Evolutionary conservation across 2,329 filamentous ascomycete genomes (phyloP).

Genomic region (Phoma sp.): DNA sequence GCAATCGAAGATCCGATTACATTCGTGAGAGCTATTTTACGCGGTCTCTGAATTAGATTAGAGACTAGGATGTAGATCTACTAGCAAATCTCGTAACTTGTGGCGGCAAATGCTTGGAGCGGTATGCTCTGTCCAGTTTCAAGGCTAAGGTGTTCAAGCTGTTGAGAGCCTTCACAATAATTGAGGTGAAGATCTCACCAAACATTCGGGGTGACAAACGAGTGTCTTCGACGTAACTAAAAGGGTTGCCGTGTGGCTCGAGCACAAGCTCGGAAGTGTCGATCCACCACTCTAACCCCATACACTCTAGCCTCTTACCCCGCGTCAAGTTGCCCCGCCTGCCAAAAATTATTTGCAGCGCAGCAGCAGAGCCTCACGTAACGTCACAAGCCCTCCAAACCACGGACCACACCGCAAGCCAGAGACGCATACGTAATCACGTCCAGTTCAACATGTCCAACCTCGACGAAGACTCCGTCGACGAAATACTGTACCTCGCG

Average conservation of each 20-base stretch:
- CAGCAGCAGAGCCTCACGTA: constrained; percentile 14
- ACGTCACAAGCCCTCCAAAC: constrained; percentile 3
- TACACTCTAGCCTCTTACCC: constrained; percentile 3
- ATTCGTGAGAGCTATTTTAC: background rate
- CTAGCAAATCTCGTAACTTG: background rate
- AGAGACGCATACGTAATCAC: background rate
- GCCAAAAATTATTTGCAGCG: constrained; percentile 7
- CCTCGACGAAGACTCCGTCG: constrained; percentile 74
- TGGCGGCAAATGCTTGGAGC: background rate
- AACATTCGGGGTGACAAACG: too few species aligned
- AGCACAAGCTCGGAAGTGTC: background rate
- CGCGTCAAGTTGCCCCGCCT: constrained; percentile 11
- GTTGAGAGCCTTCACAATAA: background rate
- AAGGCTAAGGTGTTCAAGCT: background rate
- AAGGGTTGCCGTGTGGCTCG: background rate
- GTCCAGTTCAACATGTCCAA: constrained; percentile 25
- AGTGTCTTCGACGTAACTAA: background rate
- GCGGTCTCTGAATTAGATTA: background rate
- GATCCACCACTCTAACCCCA: constrained; percentile 2
- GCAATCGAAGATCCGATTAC: background rate
- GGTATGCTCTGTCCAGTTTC: background rate
- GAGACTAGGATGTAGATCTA: background rate
- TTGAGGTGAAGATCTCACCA: too few species aligned
- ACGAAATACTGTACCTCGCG: constrained; percentile 89
- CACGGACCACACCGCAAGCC: background rate